Conservation (phyloP, 768 basidiomycete species). For the Nevesoporus exiguus region DNA sequence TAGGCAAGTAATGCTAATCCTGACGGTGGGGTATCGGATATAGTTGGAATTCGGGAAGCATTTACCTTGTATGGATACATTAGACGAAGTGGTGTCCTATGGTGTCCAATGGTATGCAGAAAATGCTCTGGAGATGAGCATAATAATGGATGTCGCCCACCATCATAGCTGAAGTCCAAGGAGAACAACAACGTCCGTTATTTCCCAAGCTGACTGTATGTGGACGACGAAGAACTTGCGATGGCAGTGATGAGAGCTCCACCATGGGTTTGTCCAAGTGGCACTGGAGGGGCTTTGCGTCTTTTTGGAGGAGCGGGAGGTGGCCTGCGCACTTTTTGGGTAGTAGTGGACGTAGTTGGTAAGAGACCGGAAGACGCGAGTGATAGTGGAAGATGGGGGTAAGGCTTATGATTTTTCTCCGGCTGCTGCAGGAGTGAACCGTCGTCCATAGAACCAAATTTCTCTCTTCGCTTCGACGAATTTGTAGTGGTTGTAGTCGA, state of each 20-base stretch:
- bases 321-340: conserved; percentile 41
- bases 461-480: conserved; percentile 24
- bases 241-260: conserved; percentile 63
- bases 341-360: conserved; percentile 16
- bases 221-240: conserved; percentile 35
- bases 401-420: conserved; percentile 16
- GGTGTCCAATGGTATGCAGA: conserved; percentile 23
- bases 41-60: conserved; percentile 6
- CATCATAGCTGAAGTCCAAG: conserved; percentile 1
- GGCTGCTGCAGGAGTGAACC: conserved; percentile 16
- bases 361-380: conserved; percentile 17
- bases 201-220: conserved; percentile 17
- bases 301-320: conserved; percentile 69
- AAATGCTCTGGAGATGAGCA: conserved; percentile 16
- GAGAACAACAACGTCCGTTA: conserved; percentile 5
- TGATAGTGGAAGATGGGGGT: conserved; percentile 17
- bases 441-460: conserved; percentile 27
- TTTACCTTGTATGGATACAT: conserved; percentile 16
- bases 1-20: background rate
- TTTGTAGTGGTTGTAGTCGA: conserved; percentile 16
- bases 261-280: conserved; percentile 45
- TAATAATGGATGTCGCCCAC: conserved; percentile 7
- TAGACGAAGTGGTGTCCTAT: conserved; percentile 16
- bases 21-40: conserved; percentile 3
- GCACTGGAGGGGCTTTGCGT: conserved; percentile 70